phyloP scores from a whole-genome alignment of 2,329 filamentous ascomycete genomes.

The Colletotrichum phormii region DNA sequence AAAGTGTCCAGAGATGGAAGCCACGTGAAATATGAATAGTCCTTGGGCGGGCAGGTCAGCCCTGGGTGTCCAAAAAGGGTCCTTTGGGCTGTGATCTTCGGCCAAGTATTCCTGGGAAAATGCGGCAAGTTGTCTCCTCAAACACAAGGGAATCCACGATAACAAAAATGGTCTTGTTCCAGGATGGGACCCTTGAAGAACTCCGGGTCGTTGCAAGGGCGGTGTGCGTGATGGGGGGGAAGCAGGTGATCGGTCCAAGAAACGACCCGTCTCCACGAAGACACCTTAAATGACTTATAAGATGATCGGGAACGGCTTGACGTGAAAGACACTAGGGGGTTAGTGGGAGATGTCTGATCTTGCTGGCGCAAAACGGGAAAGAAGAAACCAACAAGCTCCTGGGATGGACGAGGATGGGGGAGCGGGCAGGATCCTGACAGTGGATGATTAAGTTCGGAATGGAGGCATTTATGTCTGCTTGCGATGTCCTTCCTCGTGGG shows the following conservation, averaged over 20 bases:
- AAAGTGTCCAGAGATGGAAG: slow-evolving; percentile 32
- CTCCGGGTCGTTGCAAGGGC: slow-evolving; percentile 37
- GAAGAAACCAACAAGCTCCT: slow-evolving; percentile 37
- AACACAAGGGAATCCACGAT: slow-evolving; percentile 39
- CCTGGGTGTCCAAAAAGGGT: slow-evolving; percentile 35
- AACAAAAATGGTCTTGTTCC: slow-evolving; percentile 35
- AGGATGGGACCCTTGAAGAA: slow-evolving; percentile 36
- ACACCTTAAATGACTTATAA: slow-evolving; percentile 35
- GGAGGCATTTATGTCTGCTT: slow-evolving; percentile 40
- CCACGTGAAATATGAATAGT: slow-evolving; percentile 39
- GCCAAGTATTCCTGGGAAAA: slow-evolving; percentile 38
- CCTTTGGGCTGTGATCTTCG: slow-evolving; percentile 32
- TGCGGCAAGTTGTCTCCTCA: slow-evolving; percentile 35
- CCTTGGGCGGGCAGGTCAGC: slow-evolving; percentile 36
- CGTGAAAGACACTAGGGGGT: slow-evolving; percentile 34
- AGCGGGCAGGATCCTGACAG: slow-evolving; percentile 33
- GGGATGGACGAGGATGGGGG: slow-evolving; percentile 36
- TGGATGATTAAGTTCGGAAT: slow-evolving; percentile 37
- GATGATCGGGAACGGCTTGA: slow-evolving; percentile 28
- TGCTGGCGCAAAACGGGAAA: slow-evolving; percentile 38
- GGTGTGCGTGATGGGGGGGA: slow-evolving; percentile 34
- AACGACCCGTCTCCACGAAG: slow-evolving; percentile 38
- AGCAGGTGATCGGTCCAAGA: slow-evolving; percentile 39
- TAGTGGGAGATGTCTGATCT: slow-evolving; percentile 37
- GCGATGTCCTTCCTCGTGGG: slow-evolving; percentile 34